These are phyloP conservation scores for Flaveria brownii DNA, from an alignment of 129 eudicot species.

Conservation along the genomic window DNA sequence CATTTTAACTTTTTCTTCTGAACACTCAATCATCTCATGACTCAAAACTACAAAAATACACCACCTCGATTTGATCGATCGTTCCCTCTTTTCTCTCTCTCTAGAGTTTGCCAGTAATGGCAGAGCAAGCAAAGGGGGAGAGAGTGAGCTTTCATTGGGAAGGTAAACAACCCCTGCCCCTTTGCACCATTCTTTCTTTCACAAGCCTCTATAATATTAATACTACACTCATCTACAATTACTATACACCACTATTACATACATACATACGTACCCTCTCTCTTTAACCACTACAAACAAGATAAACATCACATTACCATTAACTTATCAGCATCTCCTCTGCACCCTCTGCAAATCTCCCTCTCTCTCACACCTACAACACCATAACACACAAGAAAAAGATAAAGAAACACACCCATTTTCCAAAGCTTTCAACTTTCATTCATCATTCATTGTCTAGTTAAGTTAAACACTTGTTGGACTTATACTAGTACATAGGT, in stretches of 20 bases:
- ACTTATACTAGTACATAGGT: constrained; percentile 43
- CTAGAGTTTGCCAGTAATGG: constrained; percentile 52
- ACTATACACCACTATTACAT: neutral
- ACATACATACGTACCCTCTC: neutral
- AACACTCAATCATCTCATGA: constrained; percentile 34
- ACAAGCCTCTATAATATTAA: neutral
- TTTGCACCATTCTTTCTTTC: constrained; percentile 35
- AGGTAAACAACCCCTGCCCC: constrained; percentile 44
- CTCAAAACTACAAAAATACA: constrained; percentile 33
- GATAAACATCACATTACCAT: constrained; percentile 37
- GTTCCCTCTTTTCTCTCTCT: constrained; percentile 22
- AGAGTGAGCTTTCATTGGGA: constrained; percentile 76
- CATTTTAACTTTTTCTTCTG: constrained; percentile 16
- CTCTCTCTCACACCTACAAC: constrained; percentile 19
- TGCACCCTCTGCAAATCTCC: constrained; percentile 25
- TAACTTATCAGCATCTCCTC: constrained; percentile 25
- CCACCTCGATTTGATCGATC: constrained; percentile 40
- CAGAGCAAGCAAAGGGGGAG: constrained; percentile 76
- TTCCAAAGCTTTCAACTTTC: constrained; percentile 36
- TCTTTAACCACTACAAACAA: constrained; percentile 32
- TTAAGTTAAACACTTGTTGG: neutral
- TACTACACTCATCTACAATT: neutral
- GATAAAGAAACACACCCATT: constrained; percentile 27
- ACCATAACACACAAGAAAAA: constrained; percentile 22
- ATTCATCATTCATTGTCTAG: constrained; percentile 23